phyloP scores from a whole-genome alignment of 1,284 basidiomycete genomes.

The Fistulinella cinereoalba region DNA sequence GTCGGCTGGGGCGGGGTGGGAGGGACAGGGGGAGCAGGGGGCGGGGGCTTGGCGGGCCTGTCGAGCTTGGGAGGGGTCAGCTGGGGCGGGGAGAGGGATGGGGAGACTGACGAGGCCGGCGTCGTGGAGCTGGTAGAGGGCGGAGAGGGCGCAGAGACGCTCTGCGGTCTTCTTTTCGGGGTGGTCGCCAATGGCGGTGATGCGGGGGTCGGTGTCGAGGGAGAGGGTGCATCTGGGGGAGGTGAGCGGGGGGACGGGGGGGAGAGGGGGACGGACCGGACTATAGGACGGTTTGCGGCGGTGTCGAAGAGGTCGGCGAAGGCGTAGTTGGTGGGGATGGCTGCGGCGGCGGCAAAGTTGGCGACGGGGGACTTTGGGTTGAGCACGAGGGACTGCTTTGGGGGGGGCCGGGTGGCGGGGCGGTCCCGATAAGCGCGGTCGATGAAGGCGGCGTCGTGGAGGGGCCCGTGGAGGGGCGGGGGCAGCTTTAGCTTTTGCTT shows the following conservation, averaged over 20 bases:
- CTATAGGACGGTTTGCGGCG: constrained; percentile 12
- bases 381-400: constrained; percentile 34
- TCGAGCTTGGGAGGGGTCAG: constrained; percentile 24
- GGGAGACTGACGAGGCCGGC: constrained; percentile 49
- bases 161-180: constrained; percentile 69
- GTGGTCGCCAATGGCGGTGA: constrained; percentile 64
- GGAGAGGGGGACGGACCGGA: constrained; percentile 19
- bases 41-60: constrained; percentile 27
- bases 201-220: constrained; percentile 42
- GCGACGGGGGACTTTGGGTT: constrained; percentile 48
- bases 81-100: neutral
- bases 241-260: neutral
- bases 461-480: constrained; percentile 14
- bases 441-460: constrained; percentile 27
- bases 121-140: constrained; percentile 65
- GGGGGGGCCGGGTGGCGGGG: constrained; percentile 7
- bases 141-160: constrained; percentile 71
- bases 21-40: constrained; percentile 6
- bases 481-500: neutral
- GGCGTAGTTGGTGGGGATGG: constrained; percentile 16
- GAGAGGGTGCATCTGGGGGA: constrained; percentile 45
- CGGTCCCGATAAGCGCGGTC: constrained; percentile 9
- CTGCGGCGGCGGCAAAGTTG: constrained; percentile 31
- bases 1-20: constrained; percentile 24
- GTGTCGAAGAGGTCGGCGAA: constrained; percentile 18